These are phyloP conservation scores for Beauveria sp. DNA, from an alignment of 2,329 filamentous ascomycete species.

Conservation along the genomic window DNA sequence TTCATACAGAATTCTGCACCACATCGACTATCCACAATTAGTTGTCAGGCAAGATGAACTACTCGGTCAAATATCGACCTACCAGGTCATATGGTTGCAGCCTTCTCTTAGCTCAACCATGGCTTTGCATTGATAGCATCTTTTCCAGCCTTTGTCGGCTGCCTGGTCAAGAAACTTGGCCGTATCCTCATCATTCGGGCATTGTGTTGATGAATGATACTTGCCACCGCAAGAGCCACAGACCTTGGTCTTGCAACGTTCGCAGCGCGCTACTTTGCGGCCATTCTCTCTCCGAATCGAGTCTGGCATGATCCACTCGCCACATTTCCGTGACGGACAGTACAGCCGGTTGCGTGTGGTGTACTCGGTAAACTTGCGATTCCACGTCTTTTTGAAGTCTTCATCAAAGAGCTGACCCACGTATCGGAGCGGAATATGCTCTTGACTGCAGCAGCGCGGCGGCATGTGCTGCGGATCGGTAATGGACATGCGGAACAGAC, in stretches of 20 bases:
- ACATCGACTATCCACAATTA: conserved; percentile 50
- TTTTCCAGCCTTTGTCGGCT: conserved; percentile 63
- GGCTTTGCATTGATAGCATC: conserved; percentile 65
- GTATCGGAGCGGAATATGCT: conserved; percentile 66
- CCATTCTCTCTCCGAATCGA: conserved; percentile 53
- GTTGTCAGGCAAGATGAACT: neutral
- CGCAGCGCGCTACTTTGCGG: conserved; percentile 62
- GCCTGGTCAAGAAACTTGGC: conserved; percentile 56
- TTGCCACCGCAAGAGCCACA: conserved; percentile 67
- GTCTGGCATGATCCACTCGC: conserved; percentile 70
- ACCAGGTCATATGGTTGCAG: conserved; percentile 86
- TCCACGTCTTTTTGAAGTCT: conserved; percentile 72
- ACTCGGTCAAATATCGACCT: conserved; percentile 25
- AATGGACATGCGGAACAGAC: conserved; percentile 67
- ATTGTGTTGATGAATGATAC: conserved; percentile 63
- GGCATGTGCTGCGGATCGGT: conserved; percentile 77
- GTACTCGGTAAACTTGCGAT: conserved; percentile 70
- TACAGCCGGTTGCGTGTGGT: conserved; percentile 69
- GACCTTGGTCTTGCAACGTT: conserved; percentile 63
- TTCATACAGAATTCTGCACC: conserved; percentile 82
- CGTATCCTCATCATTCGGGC: conserved; percentile 63
- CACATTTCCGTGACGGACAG: conserved; percentile 65
- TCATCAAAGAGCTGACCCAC: conserved; percentile 68
- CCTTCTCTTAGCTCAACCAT: conserved; percentile 76
- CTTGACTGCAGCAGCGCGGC: conserved; percentile 67